Conservation (phyloP, 768 basidiomycete genomes). For the Clitopilus passeckerianus region DNA sequence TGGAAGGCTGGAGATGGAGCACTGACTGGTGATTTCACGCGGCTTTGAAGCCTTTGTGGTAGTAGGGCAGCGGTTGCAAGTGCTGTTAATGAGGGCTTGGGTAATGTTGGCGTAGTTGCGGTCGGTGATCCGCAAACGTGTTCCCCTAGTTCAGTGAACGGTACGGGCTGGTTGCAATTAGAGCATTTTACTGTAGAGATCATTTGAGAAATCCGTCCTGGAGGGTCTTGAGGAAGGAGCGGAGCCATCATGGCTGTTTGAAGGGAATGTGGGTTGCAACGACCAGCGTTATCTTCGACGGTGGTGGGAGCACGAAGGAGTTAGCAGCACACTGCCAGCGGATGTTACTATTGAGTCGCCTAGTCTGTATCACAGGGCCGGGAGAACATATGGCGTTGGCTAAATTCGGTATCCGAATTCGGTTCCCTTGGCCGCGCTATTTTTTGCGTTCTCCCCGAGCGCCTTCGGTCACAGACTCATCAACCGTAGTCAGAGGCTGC, state of each 20-base stretch:
- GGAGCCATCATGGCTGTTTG: slow-evolving; percentile 20
- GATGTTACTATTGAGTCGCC: background rate
- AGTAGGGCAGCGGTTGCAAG: slow-evolving; percentile 38
- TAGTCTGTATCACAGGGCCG: background rate
- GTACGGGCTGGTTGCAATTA: slow-evolving; percentile 65
- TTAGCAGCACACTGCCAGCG: background rate
- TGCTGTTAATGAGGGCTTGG: slow-evolving; percentile 33
- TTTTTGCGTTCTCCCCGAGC: background rate
- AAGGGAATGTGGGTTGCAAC: slow-evolving; percentile 14
- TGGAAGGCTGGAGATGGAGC: slow-evolving; percentile 8
- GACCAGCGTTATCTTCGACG: slow-evolving; percentile 22
- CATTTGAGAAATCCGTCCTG: slow-evolving; percentile 59
- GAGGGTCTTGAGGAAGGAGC: slow-evolving; percentile 21
- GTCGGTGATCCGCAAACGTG: slow-evolving; percentile 63
- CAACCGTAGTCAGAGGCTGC: background rate
- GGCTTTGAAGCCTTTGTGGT: slow-evolving; percentile 44
- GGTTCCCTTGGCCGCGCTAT: background rate
- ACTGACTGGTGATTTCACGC: slow-evolving; percentile 22
- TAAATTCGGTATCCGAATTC: background rate
- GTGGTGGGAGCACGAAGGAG: background rate
- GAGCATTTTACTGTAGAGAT: slow-evolving; percentile 86
- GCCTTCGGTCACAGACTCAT: background rate
- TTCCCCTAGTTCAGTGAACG: slow-evolving; percentile 68
- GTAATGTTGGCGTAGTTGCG: slow-evolving; percentile 33
- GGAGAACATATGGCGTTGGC: background rate